Base-by-base conservation (phyloP, 306 rosid species). In the Pueraria montana region DNA sequence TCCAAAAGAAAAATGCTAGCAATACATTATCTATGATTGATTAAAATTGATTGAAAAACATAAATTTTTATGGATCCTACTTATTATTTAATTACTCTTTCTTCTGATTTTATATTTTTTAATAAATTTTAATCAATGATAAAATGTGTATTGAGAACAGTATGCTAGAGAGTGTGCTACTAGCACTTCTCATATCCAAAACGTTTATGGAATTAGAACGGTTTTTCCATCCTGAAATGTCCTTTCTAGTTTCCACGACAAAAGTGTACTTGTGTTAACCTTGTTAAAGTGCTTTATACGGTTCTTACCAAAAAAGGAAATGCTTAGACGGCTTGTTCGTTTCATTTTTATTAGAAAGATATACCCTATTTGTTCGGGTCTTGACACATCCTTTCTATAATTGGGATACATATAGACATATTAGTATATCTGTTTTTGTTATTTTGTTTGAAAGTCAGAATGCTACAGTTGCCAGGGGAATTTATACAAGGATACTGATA, bases 361-460 rank as follows among this genome's bases (percentile, higher is more conserved):
- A 26, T 18, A 34, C 21, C 36, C 27, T 2, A 3, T 11, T 11
- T 16, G 76, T 53, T 68, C 18, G 24, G 77, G 58, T 34, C 56
- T 68, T 23, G 43, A 26, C 77, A 58, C 50, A 18, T 30, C 23
- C n/a, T 42, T 68, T 49, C 73, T 62, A 70, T n/a, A 70, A 80
- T 55, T 67, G 43, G 77, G 45, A 50, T 68, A 62, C 36, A 61
- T 1, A 18, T 58, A 14, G 46, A 46, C 9, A 18, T 34, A 9
- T 32, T 30, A 63, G 23, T 62, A 27, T 5, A 27, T 62, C 30
- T 2, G 11, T 6, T 23, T 32, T 61, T 48, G 50, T 63, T 69
- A 27, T 42, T n/a, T 8, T 24, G 40, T 34, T 26, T 42, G 46
- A 69, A 45, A 55, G 36, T 59, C 6, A 26, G 78, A 61, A 32